Percentiles rank a stretch among this genome's conserved stretches.
Conservation (phyloP, 83 land plant species). For the Diphasiastrum complanatum region DNA sequence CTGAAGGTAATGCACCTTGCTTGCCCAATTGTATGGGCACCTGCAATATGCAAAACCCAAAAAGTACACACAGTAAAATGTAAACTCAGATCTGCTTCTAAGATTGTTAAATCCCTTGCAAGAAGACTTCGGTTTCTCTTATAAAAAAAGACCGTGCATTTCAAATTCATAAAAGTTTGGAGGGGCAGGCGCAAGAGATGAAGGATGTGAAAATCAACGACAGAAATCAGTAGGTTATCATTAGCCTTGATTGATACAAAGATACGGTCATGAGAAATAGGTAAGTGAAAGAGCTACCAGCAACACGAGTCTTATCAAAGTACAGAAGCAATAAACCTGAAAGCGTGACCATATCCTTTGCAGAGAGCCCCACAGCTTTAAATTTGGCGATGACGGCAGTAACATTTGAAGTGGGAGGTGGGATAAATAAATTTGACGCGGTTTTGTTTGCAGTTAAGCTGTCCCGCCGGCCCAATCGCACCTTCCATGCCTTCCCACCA, state of each 20-base stretch:
- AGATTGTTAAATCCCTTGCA: neutral
- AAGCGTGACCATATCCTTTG: slow-evolving; percentile 31
- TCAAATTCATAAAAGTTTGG: no score
- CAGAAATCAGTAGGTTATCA: no score
- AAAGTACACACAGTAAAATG: neutral
- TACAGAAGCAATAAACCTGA: slow-evolving; percentile 17
- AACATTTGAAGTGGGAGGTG: slow-evolving; percentile 14
- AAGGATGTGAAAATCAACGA: no score
- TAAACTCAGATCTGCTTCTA: neutral
- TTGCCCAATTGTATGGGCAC: slow-evolving; percentile 28
- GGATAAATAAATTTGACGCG: slow-evolving; percentile 20
- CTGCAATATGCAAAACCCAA: neutral
- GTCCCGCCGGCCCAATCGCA: slow-evolving; percentile 28
- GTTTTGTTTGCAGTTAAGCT: slow-evolving; percentile 23
- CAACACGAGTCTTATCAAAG: no score
- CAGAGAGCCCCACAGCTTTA: slow-evolving; percentile 21
- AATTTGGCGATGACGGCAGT: slow-evolving; percentile 21
- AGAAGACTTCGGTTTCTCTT: neutral
- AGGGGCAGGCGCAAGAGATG: no score
- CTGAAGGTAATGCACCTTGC: slow-evolving; percentile 27
- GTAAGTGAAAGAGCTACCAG: no score
- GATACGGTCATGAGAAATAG: no score
- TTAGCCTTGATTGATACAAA: no score
- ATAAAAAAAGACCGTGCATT: neutral
- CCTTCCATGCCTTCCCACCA: slow-evolving; percentile 30